Conservation (phyloP, 2,329 filamentous ascomycete genomes). For the Colletotrichum tabaci region DNA sequence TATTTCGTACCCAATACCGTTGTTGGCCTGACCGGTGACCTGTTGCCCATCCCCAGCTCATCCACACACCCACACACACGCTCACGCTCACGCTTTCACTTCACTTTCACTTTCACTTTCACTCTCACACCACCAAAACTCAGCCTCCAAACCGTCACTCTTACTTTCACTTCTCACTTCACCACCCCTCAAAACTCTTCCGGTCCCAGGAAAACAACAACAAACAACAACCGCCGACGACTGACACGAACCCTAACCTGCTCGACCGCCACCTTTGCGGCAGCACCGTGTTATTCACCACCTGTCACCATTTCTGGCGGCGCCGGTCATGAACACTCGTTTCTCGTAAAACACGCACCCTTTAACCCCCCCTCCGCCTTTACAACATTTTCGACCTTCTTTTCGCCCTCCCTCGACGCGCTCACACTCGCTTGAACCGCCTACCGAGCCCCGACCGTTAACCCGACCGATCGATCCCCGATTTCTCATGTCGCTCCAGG, state of each 20-base stretch:
- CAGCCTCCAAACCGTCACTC: background rate
- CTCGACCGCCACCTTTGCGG: background rate
- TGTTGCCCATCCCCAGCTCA: slow-evolving; percentile 16
- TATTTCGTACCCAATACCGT: no score
- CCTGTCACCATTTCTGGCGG: background rate
- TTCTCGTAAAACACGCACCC: slow-evolving; percentile 16
- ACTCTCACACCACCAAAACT: slow-evolving; percentile 11
- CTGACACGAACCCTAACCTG: background rate
- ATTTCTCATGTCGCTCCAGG: background rate
- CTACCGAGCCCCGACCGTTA: background rate
- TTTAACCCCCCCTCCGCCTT: background rate
- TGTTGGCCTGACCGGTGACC: slow-evolving; percentile 1
- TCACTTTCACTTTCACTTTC: background rate
- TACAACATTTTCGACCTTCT: slow-evolving; percentile 8
- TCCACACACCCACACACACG: background rate
- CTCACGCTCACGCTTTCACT: no score
- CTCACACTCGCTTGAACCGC: slow-evolving; percentile 13
- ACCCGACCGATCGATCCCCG: background rate
- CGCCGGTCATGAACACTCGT: slow-evolving; percentile 28
- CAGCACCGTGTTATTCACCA: background rate
- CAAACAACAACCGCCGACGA: slow-evolving; percentile 6
- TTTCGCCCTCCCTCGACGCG: background rate
- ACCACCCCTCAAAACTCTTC: background rate
- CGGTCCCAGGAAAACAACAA: background rate
- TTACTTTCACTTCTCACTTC: slow-evolving; percentile 8